Conservation (phyloP, 495 filamentous ascomycete genomes). For the Venustampulla echinocandica region DNA sequence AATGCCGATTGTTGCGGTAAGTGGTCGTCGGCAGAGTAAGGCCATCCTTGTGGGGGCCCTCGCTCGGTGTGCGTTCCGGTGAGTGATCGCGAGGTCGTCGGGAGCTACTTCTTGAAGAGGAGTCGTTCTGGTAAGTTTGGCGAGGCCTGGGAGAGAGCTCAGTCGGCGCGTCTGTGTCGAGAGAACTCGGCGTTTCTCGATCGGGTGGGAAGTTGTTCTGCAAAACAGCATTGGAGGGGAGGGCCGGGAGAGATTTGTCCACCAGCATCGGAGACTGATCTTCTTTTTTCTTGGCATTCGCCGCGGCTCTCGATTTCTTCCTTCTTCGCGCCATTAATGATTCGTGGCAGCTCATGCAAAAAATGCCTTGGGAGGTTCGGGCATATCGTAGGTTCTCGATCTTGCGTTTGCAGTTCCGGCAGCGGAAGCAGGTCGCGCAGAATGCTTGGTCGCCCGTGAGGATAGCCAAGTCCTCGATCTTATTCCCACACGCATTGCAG, state of each 20-base stretch:
- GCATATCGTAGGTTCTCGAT: constrained; percentile 99
- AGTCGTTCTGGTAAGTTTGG: constrained; percentile 39
- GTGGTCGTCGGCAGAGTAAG: constrained; percentile 63
- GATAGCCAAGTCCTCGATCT: constrained; percentile 98
- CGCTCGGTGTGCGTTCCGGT: constrained; percentile 35
- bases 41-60: constrained; percentile 39
- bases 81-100: constrained; percentile 34
- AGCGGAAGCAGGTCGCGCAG: constrained; percentile 93
- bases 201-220: constrained; percentile 52
- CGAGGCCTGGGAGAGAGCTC: constrained; percentile 62
- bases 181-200: constrained; percentile 63
- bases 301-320: constrained; percentile 69
- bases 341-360: constrained; percentile 99
- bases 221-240: constrained; percentile 67
- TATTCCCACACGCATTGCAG: constrained; percentile 92
- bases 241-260: constrained; percentile 89
- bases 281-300: constrained; percentile 51
- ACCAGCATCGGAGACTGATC: constrained; percentile 57
- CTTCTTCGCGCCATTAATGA: constrained; percentile 92
- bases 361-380: constrained; percentile 94
- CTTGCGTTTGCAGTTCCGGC: constrained; percentile 94
- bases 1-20: constrained; percentile 74
- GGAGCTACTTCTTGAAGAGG: constrained; percentile 41
- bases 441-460: constrained; percentile 98
- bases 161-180: constrained; percentile 51